These are phyloP conservation scores for Talaromyces adpressus DNA, from an alignment of 495 filamentous ascomycete genomes.

Conservation along the genomic window DNA sequence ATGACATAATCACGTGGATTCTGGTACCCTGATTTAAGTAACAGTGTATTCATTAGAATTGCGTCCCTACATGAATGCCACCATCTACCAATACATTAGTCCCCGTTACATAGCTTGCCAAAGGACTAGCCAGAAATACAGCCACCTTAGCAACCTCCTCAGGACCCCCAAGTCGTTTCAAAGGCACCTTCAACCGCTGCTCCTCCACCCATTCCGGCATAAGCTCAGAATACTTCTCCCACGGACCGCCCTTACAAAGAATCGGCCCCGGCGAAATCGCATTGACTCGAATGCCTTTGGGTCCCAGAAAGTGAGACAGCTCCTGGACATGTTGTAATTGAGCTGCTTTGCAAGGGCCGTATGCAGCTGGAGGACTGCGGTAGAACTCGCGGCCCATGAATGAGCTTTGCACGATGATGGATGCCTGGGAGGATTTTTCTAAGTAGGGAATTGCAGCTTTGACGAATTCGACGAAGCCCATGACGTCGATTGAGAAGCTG, in stretches of 20 bases:
- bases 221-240: conserved; percentile 3
- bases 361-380: conserved; percentile 9
- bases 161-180: conserved; percentile 8
- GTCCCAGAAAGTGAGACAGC: conserved; percentile 10
- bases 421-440: conserved; percentile 5
- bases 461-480: conserved; percentile 13
- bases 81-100: conserved; percentile 11
- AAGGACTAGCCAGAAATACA: conserved; percentile 11
- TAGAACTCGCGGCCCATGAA: conserved; percentile 12
- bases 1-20: neutral
- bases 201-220: conserved; percentile 12
- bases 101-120: conserved; percentile 4
- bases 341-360: conserved; percentile 7
- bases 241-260: conserved; percentile 7
- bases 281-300: conserved; percentile 12
- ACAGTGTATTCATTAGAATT: neutral
- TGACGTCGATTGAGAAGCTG: conserved; percentile 12
- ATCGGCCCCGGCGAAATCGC: conserved; percentile 11
- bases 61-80: conserved; percentile 9
- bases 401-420: conserved; percentile 11
- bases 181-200: conserved; percentile 9
- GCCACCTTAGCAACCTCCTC: conserved; percentile 11
- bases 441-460: conserved; percentile 9
- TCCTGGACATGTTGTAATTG: conserved; percentile 11
- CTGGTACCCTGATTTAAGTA: neutral